Evolutionary conservation across 106 monocot genomes (phyloP).

Genomic region (Xerophyta viscosa): DNA sequence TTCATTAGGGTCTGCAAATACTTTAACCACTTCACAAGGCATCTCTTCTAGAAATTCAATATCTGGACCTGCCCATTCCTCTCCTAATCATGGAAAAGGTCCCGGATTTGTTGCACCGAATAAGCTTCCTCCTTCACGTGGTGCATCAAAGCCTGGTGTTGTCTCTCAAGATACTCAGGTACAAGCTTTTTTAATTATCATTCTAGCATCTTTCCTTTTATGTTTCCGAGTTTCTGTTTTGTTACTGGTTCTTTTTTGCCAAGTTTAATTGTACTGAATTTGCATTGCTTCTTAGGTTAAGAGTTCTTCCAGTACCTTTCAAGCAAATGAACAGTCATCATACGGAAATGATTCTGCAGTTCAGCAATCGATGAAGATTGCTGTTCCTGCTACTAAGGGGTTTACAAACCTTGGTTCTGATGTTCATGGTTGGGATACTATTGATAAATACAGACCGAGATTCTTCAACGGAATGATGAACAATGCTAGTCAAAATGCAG

Average conservation of each 20-base stretch:
- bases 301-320: not conserved
- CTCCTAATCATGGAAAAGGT: too few relatives aligned
- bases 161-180: conserved; percentile 20
- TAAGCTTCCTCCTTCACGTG: conserved; percentile 10
- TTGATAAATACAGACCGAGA: conserved; percentile 6
- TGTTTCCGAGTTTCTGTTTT: too few relatives aligned
- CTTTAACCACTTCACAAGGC: conserved; percentile 13
- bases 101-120: not conserved
- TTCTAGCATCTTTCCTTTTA: too few relatives aligned
- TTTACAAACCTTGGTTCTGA: conserved; percentile 20
- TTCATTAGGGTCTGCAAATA: conserved; percentile 16
- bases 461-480: conserved; percentile 8
- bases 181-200: not conserved
- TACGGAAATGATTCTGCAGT: not conserved
- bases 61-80: conserved; percentile 6
- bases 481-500: conserved; percentile 8
- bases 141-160: conserved; percentile 4
- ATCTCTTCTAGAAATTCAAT: conserved; percentile 9
- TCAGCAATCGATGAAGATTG: conserved; percentile 15
- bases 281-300: not conserved
- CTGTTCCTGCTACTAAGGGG: conserved; percentile 6
- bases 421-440: conserved; percentile 11
- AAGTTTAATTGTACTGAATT: not conserved
- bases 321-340: not conserved
- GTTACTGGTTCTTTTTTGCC: too few relatives aligned